A percentile compares a stretch with the other conserved stretches of the same genome.
Evolutionary conservation across 306 rosid species (phyloP).

Genomic region (Luffa acutangula): DNA sequence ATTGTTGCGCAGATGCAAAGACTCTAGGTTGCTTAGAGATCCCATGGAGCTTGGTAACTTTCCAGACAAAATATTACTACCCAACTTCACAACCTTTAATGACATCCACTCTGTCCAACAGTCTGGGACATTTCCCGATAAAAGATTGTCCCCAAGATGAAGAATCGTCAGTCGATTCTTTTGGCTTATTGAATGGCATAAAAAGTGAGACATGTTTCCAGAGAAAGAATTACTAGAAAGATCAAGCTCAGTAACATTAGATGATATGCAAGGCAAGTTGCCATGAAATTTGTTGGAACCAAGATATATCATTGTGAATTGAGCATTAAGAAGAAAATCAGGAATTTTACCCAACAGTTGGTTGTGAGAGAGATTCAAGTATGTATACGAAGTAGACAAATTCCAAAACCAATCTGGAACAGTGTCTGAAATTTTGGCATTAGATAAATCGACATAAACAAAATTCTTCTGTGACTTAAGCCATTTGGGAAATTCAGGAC

Average conservation of each 20-base stretch:
- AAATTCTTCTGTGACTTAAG: slow-evolving; percentile 2
- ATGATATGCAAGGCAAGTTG: not conserved
- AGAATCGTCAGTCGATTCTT: not conserved
- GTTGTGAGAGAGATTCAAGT: too few relatives aligned
- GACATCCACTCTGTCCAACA: slow-evolving; percentile 15
- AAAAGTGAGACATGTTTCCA: not conserved
- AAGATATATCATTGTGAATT: not conserved
- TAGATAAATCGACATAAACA: fast-evolving
- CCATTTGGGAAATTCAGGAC: slow-evolving; percentile 18
- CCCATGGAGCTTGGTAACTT: slow-evolving; percentile 20
- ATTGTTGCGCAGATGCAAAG: slow-evolving; percentile 16
- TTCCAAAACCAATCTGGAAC: slow-evolving; percentile 4
- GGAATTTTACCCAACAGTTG: too few relatives aligned
- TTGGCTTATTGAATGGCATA: not conserved
- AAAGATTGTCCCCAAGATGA: not conserved
- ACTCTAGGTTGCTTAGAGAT: not conserved
- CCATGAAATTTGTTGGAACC: not conserved
- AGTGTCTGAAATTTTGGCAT: not conserved
- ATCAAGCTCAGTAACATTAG: not conserved
- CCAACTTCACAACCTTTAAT: not conserved
- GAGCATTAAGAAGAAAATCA: too few relatives aligned
- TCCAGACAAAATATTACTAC: slow-evolving; percentile 12
- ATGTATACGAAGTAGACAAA: not conserved
- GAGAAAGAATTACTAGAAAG: slow-evolving; percentile 2
- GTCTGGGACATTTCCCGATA: slow-evolving; percentile 7